Conservation (phyloP, 805 yeast species). For the Candida easanensis region DNA sequence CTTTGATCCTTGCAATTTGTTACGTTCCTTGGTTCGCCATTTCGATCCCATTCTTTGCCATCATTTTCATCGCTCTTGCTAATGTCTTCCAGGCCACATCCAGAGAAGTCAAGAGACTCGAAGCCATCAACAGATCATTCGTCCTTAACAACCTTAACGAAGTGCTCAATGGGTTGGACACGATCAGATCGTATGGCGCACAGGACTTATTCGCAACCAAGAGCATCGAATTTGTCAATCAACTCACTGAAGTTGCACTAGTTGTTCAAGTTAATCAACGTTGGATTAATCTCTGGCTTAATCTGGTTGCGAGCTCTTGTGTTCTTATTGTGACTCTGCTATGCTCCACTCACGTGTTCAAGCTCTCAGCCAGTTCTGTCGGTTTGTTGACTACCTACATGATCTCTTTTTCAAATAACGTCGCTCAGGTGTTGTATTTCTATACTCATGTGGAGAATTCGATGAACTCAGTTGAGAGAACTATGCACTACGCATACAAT, state of each 20-base stretch:
- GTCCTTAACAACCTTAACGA: slow-evolving; percentile 73
- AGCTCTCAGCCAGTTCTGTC: slow-evolving; percentile 54
- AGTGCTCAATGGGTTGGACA: slow-evolving; percentile 57
- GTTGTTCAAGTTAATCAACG: slow-evolving; percentile 60
- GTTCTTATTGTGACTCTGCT: slow-evolving; percentile 54
- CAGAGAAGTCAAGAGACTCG: slow-evolving; percentile 73
- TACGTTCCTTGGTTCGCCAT: slow-evolving; percentile 76
- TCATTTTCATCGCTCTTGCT: slow-evolving; percentile 41
- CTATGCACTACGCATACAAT: slow-evolving; percentile 59
- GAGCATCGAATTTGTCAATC: slow-evolving; percentile 46
- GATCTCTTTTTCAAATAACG: slow-evolving; percentile 41
- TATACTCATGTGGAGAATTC: slow-evolving; percentile 68
- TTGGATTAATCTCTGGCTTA: slow-evolving; percentile 64
- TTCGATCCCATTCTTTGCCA: slow-evolving; percentile 48
- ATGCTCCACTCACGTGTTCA: slow-evolving; percentile 55
- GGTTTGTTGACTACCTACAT: slow-evolving; percentile 68
- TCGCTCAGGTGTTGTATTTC: slow-evolving; percentile 40
- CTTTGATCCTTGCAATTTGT: slow-evolving; percentile 60
- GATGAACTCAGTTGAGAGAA: slow-evolving; percentile 72
- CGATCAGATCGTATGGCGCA: slow-evolving; percentile 56
- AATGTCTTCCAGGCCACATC: slow-evolving; percentile 65
- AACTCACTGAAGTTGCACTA: slow-evolving; percentile 65
- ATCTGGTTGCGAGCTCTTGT: slow-evolving; percentile 45
- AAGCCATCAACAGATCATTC: slow-evolving; percentile 64
- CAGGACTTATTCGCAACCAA: slow-evolving; percentile 41